These are phyloP conservation scores for Herpetospermum pedunculosum DNA, from an alignment of 306 rosid genomes.

Conservation along the genomic window DNA sequence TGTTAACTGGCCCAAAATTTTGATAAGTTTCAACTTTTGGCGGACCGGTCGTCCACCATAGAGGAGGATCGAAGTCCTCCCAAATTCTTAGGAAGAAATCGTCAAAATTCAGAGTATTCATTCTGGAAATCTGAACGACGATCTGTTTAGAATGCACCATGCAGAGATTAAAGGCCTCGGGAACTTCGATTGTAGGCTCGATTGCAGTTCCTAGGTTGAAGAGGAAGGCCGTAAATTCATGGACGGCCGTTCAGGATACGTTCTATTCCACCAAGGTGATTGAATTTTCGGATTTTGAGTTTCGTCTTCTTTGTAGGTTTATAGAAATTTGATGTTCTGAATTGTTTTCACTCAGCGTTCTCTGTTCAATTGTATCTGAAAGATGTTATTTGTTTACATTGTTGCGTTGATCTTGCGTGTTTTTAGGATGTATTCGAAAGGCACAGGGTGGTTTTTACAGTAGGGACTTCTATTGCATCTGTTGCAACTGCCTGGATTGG, in stretches of 20 bases:
- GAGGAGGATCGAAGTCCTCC: not conserved
- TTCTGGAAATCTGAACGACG: not conserved
- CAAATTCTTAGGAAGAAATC: not conserved
- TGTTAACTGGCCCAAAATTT: not conserved
- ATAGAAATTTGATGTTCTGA: not conserved
- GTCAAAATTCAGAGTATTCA: not conserved
- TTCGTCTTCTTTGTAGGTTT: not conserved
- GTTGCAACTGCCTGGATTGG: constrained; percentile 81
- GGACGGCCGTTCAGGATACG: constrained; percentile 71
- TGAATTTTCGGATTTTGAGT: not conserved
- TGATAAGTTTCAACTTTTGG: not conserved
- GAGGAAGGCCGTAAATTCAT: constrained; percentile 54
- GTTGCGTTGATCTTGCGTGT: not conserved
- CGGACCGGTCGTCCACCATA: not conserved
- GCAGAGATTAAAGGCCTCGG: constrained; percentile 52
- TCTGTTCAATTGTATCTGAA: not conserved
- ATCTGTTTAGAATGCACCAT: constrained; percentile 25
- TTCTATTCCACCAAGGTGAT: constrained; percentile 58
- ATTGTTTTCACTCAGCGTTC: not conserved
- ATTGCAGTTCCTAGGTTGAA: constrained; percentile 29
- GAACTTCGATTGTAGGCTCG: constrained; percentile 19
- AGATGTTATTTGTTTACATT: not conserved
- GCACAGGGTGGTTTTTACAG: constrained; percentile 72
- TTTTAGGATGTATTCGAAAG: constrained; percentile 65
- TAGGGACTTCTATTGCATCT: constrained; percentile 84